A percentile compares a stretch with the other conserved stretches of the same genome.
These are phyloP conservation scores for Cruciata laevipes DNA, from an alignment of 257 asterid genomes.

Conservation along the genomic window DNA sequence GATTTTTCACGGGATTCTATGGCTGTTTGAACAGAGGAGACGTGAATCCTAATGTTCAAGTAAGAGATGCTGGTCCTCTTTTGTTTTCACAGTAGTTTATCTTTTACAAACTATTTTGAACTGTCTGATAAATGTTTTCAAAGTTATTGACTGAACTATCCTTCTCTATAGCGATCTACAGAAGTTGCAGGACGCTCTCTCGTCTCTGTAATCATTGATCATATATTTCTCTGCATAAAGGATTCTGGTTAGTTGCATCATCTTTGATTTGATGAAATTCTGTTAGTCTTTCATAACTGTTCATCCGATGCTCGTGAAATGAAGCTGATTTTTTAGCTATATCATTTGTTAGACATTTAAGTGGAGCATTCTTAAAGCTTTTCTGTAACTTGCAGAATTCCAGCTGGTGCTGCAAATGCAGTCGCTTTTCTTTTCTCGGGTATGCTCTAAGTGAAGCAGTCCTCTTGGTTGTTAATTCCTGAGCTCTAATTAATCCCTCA, in stretches of 20 bases:
- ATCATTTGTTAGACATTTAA: neutral
- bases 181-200: constrained; percentile 96
- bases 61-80: constrained; percentile 19
- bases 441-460: constrained; percentile 20
- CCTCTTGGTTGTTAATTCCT: neutral
- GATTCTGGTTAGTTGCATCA: constrained; percentile 67
- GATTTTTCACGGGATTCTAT: constrained; percentile 84
- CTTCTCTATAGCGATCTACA: constrained; percentile 57
- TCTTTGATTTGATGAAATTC: constrained; percentile 11
- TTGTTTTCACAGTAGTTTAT: neutral
- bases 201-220: constrained; percentile 83
- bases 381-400: constrained; percentile 62
- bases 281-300: neutral
- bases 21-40: constrained; percentile 96
- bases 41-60: constrained; percentile 71
- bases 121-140: constrained; percentile 4
- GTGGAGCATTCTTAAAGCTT: constrained; percentile 2
- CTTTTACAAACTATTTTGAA: neutral
- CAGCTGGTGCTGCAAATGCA: constrained; percentile 97
- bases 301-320: neutral
- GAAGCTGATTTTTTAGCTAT: neutral
- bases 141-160: constrained; percentile 20
- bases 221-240: constrained; percentile 86
- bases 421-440: constrained; percentile 90
- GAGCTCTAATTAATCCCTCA: neutral